Base-by-base conservation (phyloP, 2,329 filamentous ascomycete species). In the Ascochyta koolunga region DNA sequence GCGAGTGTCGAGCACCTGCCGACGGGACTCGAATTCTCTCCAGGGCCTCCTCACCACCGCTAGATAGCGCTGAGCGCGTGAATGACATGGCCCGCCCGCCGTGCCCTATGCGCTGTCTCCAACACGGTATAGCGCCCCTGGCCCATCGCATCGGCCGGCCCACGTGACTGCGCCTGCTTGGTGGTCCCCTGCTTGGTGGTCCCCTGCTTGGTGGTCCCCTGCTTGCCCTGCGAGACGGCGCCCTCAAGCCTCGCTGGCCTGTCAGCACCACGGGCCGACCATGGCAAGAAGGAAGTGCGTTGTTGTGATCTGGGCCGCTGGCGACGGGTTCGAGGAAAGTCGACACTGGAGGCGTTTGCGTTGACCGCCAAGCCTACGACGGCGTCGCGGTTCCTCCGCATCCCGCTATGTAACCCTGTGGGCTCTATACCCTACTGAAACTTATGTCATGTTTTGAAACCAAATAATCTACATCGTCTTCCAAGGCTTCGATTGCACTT, bases 1-100 rank as follows among this genome's bases (percentile, higher is more conserved):
- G 61, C 58, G 58, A 54, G 56, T 49, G 60, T 35, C 55, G 59
- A 60, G 50, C 60, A 63, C 64, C 61, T 65, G 65, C 59, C 56
- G 56, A 58, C 63, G 66, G 64, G 62, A 66, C 50, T 41, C 35
- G 37, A 42, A 40, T 16, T 45, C 27, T 27, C 36, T 40, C 44
- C 39, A 54, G 51, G 46, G 46, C 51, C 51, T 54, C 51, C 51
- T 54, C 51, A 50, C 51, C 45, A 36, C 37, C 51, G 51, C 51
- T 54, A 50, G 51, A 45, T 54, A 50, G 45, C 45, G 45, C 51
- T 50, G 51, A 54, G 51, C 51, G 51, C 51, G 51, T 54, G 51
- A 54, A 54, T 54, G 51, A 54, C 51, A 54, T 49, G 46, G 51
- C 51, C 55, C 32, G 62, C 59, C 61, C 56, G 55, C 63, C 58